These are phyloP conservation scores for Zanthoxylum bungeanum DNA, from an alignment of 345 rosid genomes.

Conservation along the genomic window DNA sequence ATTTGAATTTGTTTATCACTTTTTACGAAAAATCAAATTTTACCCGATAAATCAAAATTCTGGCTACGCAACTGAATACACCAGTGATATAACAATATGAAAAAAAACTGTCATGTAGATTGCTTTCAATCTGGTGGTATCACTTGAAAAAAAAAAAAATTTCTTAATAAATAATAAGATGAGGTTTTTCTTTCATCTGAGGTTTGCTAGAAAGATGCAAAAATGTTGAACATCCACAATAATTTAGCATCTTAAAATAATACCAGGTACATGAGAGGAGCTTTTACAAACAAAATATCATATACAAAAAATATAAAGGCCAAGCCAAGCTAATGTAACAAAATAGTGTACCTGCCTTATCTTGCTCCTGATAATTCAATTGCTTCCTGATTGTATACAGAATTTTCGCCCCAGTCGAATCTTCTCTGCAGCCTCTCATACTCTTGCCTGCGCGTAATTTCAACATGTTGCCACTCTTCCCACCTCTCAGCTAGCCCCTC, in stretches of 20 bases:
- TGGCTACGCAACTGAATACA: no score
- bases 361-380: conserved; percentile 92
- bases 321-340: background rate
- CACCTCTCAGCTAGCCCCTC: conserved; percentile 96
- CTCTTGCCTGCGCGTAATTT: conserved; percentile 80
- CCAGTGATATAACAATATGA: no score
- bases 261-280: background rate
- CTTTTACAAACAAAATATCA: conserved; percentile 9
- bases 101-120: no score
- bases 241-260: conserved; percentile 6
- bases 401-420: conserved; percentile 87
- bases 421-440: conserved; percentile 76
- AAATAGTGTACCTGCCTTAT: conserved; percentile 29
- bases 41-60: no score
- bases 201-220: no score
- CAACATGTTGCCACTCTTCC: conserved; percentile 96
- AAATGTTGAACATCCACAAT: background rate
- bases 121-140: no score
- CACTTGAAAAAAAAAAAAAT: no score
- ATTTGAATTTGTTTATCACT: no score
- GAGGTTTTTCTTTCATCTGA: no score
- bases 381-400: conserved; percentile 72
- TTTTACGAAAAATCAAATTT: no score
- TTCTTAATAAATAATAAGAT: no score
- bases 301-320: background rate